A percentile compares a stretch with the other conserved stretches of the same genome.
Conservation (phyloP, 192 early-diverging fungal genomes). For the Coemansia sp. region DNA sequence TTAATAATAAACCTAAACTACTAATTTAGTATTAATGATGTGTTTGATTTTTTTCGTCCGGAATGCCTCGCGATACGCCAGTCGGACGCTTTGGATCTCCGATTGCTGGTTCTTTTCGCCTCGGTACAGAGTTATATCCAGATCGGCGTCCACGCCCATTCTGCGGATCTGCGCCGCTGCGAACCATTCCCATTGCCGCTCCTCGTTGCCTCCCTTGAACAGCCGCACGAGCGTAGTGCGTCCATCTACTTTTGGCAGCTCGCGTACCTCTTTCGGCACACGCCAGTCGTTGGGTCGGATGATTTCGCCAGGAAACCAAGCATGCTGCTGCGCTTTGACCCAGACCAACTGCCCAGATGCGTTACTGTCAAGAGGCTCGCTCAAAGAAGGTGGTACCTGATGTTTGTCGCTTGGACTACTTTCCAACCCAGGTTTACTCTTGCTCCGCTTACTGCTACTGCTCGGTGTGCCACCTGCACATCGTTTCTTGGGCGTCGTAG, state of each 20-base stretch:
- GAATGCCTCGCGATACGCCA: constrained; percentile 41
- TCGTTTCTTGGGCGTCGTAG: too few relatives aligned
- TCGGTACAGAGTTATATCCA: constrained; percentile 25
- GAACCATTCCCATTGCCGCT: constrained; percentile 44
- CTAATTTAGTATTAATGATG: background rate
- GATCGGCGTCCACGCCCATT: constrained; percentile 22
- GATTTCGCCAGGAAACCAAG: constrained; percentile 55
- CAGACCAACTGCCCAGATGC: constrained; percentile 39
- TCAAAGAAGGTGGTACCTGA: too few relatives aligned
- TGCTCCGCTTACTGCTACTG: too few relatives aligned
- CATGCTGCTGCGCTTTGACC: constrained; percentile 46
- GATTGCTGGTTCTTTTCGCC: constrained; percentile 15
- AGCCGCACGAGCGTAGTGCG: constrained; percentile 34
- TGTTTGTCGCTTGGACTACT: too few relatives aligned
- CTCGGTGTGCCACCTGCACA: too few relatives aligned
- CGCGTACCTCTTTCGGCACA: constrained; percentile 25
- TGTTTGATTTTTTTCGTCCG: constrained; percentile 12
- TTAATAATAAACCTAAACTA: background rate
- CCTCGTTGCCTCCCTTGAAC: constrained; percentile 19
- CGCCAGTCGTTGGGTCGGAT: constrained; percentile 11
- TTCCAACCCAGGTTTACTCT: too few relatives aligned
- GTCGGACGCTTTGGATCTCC: constrained; percentile 10
- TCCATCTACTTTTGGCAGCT: background rate
- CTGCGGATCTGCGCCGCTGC: constrained; percentile 15
- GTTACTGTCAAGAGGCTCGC: constrained; percentile 8